Conservation (phyloP, 2,329 filamentous ascomycete species). For the Penicillium sp. region DNA sequence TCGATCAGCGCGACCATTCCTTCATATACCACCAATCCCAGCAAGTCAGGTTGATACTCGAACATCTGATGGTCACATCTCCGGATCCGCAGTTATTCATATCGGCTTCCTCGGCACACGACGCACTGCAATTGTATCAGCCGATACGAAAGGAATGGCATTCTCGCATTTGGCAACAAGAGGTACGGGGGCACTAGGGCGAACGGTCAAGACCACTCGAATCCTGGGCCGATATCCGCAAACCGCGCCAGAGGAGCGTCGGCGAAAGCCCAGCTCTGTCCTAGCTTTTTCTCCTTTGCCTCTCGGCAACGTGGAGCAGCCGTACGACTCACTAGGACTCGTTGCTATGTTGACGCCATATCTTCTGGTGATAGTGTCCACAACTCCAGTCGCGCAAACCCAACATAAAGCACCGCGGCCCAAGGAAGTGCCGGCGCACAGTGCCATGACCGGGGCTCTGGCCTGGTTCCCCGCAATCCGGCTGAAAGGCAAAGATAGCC, state of each 20-base stretch:
- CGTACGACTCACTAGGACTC: slow-evolving; percentile 79
- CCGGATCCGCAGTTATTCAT: slow-evolving; percentile 73
- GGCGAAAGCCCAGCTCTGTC: slow-evolving; percentile 86
- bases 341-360: slow-evolving; percentile 96
- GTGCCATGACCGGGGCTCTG: slow-evolving; percentile 85
- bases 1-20: slow-evolving; percentile 76
- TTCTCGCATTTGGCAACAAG: slow-evolving; percentile 94
- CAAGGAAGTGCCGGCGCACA: slow-evolving; percentile 84
- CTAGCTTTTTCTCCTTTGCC: slow-evolving; percentile 86
- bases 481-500: slow-evolving; percentile 68
- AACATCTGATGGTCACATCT: slow-evolving; percentile 74
- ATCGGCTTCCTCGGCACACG: slow-evolving; percentile 91
- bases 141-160: slow-evolving; percentile 92
- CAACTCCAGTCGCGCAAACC: slow-evolving; percentile 90
- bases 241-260: slow-evolving; percentile 55
- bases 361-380: slow-evolving; percentile 91
- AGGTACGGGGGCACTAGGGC: slow-evolving; percentile 77
- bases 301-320: slow-evolving; percentile 86
- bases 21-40: slow-evolving; percentile 75
- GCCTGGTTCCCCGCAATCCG: slow-evolving; percentile 97
- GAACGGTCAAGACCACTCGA: slow-evolving; percentile 81
- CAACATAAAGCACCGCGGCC: slow-evolving; percentile 90
- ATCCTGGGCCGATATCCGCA: slow-evolving; percentile 88
- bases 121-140: slow-evolving; percentile 90
- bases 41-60: slow-evolving; percentile 59